A percentile compares a stretch with the other conserved stretches of the same genome.
These are phyloP conservation scores for Trypanosoma avium DNA, from an alignment of 208 protist genomes.

Conservation along the genomic window DNA sequence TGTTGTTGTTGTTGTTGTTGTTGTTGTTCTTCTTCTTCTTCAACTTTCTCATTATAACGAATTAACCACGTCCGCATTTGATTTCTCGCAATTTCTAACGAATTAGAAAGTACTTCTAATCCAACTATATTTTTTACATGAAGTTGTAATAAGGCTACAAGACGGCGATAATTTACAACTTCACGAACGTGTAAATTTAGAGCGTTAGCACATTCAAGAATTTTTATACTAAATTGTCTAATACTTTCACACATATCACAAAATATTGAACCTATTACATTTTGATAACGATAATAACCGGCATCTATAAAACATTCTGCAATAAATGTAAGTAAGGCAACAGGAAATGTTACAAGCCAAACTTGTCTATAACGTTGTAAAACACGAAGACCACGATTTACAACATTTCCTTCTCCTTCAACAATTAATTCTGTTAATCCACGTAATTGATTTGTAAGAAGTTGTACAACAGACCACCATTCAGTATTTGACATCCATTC, in stretches of 20 bases:
- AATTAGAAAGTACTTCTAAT: constrained; percentile 23
- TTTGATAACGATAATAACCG: constrained; percentile 36
- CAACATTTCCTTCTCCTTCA: constrained; percentile 13
- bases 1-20: constrained; percentile 16
- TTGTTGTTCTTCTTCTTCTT: constrained; percentile 20
- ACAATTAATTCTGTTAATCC: constrained; percentile 25
- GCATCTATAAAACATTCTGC: constrained; percentile 57
- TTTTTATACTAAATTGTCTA: constrained; percentile 32
- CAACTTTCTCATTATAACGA: constrained; percentile 31
- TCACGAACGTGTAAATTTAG: constrained; percentile 48
- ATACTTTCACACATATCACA: constrained; percentile 24
- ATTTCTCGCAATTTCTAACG: constrained; percentile 26
- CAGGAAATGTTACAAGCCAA: constrained; percentile 47
- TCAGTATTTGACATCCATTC: constrained; percentile 52
- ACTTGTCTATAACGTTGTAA: constrained; percentile 47
- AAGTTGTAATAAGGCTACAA: constrained; percentile 41
- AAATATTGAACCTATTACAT: constrained; percentile 32
- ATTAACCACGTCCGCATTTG: constrained; percentile 45
- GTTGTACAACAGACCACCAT: constrained; percentile 48
- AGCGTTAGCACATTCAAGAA: constrained; percentile 40
- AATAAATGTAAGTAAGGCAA: constrained; percentile 50
- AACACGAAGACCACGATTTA: constrained; percentile 43
- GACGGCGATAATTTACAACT: constrained; percentile 56
- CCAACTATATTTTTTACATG: constrained; percentile 16
- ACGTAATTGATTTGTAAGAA: constrained; percentile 32